Evolutionary conservation across 2,329 filamentous ascomycete species (phyloP), one percentile per base, ranked within the genome.

Genomic region (Aureobasidium sp.): DNA sequence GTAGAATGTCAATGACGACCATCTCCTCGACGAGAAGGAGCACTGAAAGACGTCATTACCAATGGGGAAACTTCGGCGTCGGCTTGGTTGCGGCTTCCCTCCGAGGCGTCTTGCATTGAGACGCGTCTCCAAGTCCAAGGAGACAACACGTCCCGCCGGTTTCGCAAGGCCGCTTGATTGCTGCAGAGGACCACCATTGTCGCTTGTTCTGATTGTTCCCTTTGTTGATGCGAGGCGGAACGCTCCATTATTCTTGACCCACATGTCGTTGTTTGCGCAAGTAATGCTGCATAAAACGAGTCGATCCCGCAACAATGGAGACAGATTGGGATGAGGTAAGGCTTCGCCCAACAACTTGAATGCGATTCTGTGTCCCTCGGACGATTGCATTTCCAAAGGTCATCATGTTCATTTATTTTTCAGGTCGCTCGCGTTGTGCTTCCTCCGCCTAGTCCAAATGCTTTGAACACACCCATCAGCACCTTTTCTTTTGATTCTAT

Each of bases 401-500:
- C 31, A n/a, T 51, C 51, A 48, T 39, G 22, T 59, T 48, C 25
- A 39, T 61, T 71, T 73, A 17, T 36, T 27, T 45, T 25, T 36
- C 27, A 96, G 88, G 85, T 96, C 75, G 85, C 86, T 76, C 88
- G 91, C 76, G 86, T 94, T 77, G 83, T 86, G 73, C 85, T 95
- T 76, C 90, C 91, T 74, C 86, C 89, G 70, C 86, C 89, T 70
- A 87, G 85, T 72, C 80, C 85, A 70, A 86, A 88, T 78, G 83
- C 83, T 67, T 79, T 88, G 70, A 58, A 67, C 29, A 88, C 88
- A 25, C 85, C 85, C 62, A 85, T 91, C 67, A 87, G 89, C 48
- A 87, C 91, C 2, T 84, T 97, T 74, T 88, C 89, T 52, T 99
- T 99, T 75, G 94, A 99, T 74, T 88, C 88, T 62, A 82, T 83